Percentiles rank a stretch among this genome's conserved stretches.
These are phyloP conservation scores for Trichoderma gracile DNA, from an alignment of 2,329 filamentous ascomycete genomes.

Conservation along the genomic window DNA sequence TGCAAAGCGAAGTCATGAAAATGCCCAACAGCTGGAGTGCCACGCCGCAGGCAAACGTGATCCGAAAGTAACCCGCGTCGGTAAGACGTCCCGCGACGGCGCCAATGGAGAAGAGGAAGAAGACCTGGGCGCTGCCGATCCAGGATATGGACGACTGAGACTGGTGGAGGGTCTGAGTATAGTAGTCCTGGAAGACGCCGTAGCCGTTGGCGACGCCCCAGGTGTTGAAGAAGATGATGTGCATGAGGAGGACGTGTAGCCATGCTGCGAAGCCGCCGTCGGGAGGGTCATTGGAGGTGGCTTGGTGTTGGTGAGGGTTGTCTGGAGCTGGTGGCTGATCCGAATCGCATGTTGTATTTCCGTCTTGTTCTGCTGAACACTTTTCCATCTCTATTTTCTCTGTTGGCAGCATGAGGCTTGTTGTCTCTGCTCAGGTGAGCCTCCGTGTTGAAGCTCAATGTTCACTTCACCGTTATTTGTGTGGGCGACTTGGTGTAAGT, in stretches of 20 bases:
- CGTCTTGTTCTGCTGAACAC: neutral
- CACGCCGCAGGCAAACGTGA: conserved; percentile 1
- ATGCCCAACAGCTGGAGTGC: neutral
- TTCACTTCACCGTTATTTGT: too few species aligned
- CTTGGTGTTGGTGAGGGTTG: too few species aligned
- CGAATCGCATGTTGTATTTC: neutral
- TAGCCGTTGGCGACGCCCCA: conserved; percentile 4
- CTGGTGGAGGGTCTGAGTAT: neutral
- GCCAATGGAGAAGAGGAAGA: conserved; percentile 8
- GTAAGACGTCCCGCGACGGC: conserved; percentile 1
- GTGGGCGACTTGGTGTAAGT: too few species aligned
- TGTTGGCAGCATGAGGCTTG: neutral
- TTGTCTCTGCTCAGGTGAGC: neutral
- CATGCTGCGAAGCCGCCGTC: neutral
- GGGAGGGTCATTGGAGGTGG: neutral
- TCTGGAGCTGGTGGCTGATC: neutral
- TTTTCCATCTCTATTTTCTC: neutral
- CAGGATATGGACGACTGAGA: neutral
- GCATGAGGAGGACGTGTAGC: conserved; percentile 2
- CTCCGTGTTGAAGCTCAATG: neutral
- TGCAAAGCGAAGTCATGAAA: conserved; percentile 8
- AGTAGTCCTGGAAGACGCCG: neutral
- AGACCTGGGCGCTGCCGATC: neutral
- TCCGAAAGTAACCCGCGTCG: neutral
- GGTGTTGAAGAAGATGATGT: conserved; percentile 1